Percentiles rank a stretch among this genome's conserved stretches.
Evolutionary conservation across 1,284 basidiomycete genomes (phyloP).

Genomic region (Schizophyllum amplum): DNA sequence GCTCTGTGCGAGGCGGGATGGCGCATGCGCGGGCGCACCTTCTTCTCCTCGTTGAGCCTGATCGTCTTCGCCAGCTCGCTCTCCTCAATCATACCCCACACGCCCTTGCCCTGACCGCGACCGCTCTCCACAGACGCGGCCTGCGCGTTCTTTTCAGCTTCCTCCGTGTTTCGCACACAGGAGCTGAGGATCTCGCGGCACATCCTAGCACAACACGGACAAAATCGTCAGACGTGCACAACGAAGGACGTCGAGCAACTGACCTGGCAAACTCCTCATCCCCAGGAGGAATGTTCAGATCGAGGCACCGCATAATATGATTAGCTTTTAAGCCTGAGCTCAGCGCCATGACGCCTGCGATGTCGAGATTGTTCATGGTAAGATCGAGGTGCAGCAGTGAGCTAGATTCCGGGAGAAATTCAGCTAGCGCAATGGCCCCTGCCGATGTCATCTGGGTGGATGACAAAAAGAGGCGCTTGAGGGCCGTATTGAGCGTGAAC

Average conservation of each 20-base stretch:
- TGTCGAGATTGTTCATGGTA: conserved; percentile 74
- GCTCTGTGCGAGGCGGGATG: no score
- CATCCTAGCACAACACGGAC: conserved; percentile 35
- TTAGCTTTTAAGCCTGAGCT: conserved; percentile 81
- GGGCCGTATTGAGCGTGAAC: conserved; percentile 86
- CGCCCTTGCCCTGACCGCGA: conserved; percentile 46
- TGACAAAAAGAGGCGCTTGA: conserved; percentile 89
- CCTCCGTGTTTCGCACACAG: conserved; percentile 89
- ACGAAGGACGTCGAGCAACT: no score
- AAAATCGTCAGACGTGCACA: conserved; percentile 7
- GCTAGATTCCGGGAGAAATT: conserved; percentile 88
- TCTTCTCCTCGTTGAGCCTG: conserved; percentile 50
- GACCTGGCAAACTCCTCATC: conserved; percentile 83
- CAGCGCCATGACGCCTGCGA: conserved; percentile 90
- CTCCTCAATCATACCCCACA: conserved; percentile 77
- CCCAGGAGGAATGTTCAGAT: conserved; percentile 86
- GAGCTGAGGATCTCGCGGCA: conserved; percentile 73
- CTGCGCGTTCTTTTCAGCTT: conserved; percentile 48
- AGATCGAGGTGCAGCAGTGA: conserved; percentile 86
- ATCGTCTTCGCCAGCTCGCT: conserved; percentile 69
- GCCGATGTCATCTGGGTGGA: conserved; percentile 76
- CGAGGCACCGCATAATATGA: conserved; percentile 82
- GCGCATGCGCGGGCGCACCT: conserved; percentile 38
- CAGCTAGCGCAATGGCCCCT: conserved; percentile 91
- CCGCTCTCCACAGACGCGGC: conserved; percentile 19